Evolutionary conservation across 441 rosid genomes (phyloP).

Genomic region (Erysimum cheiri): DNA sequence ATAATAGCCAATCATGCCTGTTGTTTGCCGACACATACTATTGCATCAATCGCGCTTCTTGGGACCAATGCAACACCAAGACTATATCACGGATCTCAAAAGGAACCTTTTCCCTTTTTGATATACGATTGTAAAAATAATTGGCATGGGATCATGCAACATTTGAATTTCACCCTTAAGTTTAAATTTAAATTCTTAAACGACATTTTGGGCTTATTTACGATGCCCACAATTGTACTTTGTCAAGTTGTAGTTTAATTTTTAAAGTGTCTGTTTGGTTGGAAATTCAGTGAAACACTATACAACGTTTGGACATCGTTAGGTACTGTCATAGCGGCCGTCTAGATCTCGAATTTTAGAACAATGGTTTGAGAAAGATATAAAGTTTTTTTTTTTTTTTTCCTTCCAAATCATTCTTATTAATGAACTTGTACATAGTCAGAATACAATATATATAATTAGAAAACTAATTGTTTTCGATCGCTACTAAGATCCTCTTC

Average conservation of each 20-base stretch:
- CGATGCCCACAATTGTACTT: background rate
- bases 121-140: background rate
- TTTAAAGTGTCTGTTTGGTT: background rate
- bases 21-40: conserved; percentile 41
- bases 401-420: no score
- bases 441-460: background rate
- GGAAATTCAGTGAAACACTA: no score
- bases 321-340: background rate
- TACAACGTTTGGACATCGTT: no score
- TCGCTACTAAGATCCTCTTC: conserved; percentile 3
- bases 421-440: no score
- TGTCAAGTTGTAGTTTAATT: background rate
- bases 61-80: conserved; percentile 38
- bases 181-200: background rate
- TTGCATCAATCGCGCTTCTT: conserved; percentile 39
- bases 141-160: background rate
- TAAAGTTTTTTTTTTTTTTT: no score
- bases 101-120: conserved; percentile 13
- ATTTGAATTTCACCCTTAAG: background rate
- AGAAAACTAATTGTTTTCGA: background rate
- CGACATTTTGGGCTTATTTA: background rate
- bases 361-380: background rate
- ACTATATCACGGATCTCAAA: conserved; percentile 32
- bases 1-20: conserved; percentile 34
- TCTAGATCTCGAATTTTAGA: background rate